A percentile compares a stretch with the other conserved stretches of the same genome.
These are phyloP conservation scores for Orychophragmus violaceus DNA, from an alignment of 345 rosid species.

Conservation along the genomic window DNA sequence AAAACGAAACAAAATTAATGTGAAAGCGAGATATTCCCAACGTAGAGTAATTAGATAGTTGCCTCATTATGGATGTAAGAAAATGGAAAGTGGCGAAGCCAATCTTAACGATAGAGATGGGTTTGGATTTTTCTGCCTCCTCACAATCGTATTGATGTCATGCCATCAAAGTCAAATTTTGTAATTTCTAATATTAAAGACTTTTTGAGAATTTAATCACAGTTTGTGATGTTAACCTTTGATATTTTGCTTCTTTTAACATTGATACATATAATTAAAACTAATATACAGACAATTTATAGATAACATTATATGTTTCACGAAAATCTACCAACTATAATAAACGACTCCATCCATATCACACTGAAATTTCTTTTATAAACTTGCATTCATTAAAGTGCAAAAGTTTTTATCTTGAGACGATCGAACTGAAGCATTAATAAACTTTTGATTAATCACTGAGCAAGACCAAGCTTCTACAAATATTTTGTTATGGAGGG, in stretches of 20 bases:
- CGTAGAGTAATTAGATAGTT: conserved; percentile 4
- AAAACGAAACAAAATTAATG: conserved; percentile 9
- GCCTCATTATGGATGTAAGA: conserved; percentile 21
- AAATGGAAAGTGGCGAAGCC: conserved; percentile 21
- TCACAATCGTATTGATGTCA: neutral
- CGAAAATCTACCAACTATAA: no score
- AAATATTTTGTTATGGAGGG: neutral
- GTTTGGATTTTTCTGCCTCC: conserved; percentile 20
- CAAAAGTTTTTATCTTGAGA: no score
- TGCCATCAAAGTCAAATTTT: conserved; percentile 10
- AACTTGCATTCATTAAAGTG: no score
- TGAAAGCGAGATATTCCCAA: conserved; percentile 24
- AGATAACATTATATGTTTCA: no score
- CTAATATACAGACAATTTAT: no score
- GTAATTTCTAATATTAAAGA: neutral
- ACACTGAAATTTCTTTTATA: no score
- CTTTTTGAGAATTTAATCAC: neutral
- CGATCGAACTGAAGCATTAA: no score
- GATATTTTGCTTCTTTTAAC: no score
- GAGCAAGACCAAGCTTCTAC: no score
- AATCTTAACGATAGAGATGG: conserved; percentile 17
- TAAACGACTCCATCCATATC: no score
- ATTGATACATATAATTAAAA: no score
- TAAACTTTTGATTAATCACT: no score
- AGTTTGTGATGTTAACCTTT: neutral